phyloP scores from a whole-genome alignment of 345 rosid genomes.

The Eucalyptus cloeziana region DNA sequence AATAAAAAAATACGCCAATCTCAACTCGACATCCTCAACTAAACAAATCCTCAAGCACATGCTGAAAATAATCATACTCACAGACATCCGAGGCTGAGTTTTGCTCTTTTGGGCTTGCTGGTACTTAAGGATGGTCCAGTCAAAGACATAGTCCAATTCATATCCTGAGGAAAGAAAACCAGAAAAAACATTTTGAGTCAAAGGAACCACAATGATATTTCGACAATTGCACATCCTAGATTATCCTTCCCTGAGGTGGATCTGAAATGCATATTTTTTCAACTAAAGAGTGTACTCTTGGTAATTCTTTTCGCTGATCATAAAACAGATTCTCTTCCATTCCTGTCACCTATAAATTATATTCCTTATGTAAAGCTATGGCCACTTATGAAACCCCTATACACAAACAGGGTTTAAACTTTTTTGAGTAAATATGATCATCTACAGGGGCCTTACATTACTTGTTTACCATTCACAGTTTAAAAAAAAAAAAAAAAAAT shows the following conservation, averaged over 20 bases:
- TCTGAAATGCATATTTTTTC: neutral
- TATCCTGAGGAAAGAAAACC: slow-evolving; percentile 35
- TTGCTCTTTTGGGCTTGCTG: slow-evolving; percentile 65
- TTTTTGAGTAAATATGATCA: neutral
- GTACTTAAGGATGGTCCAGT: slow-evolving; percentile 93
- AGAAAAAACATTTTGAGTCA: neutral
- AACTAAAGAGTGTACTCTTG: neutral
- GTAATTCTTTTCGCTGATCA: neutral
- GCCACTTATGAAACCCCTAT: neutral
- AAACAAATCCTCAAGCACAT: neutral
- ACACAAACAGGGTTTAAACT: neutral
- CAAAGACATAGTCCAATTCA: slow-evolving; percentile 77
- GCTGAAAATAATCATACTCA: slow-evolving; percentile 8
- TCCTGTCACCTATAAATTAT: neutral
- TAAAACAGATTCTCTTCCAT: neutral
- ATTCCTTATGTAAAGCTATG: neutral
- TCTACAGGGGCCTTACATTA: neutral
- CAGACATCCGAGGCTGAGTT: slow-evolving; percentile 53
- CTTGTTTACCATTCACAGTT: neutral
- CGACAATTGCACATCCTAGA: neutral
- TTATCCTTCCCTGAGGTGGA: neutral
- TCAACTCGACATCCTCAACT: neutral
- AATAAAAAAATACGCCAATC: neutral
- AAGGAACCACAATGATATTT: neutral
- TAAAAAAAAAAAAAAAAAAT: neutral